Base-by-base conservation (phyloP, 345 rosid genomes). In the Eucalyptus victrix region DNA sequence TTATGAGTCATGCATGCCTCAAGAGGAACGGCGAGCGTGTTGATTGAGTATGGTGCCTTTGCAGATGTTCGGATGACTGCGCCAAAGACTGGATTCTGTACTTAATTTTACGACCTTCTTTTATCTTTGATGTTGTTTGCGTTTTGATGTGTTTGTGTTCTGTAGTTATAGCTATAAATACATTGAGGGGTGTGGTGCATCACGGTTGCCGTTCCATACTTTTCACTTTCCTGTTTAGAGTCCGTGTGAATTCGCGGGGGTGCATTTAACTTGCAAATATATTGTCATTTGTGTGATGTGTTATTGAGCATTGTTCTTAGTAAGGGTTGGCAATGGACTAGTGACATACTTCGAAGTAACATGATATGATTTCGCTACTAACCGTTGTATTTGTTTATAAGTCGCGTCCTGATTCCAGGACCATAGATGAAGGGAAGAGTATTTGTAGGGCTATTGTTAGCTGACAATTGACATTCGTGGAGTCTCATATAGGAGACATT, bases 241-340 rank as follows among this genome's bases (percentile, higher is more conserved):
- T 76, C 42, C 42, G 15, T 19, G 28, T 21, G 83, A 76, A 10
- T 37, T 76, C 28, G 8, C 12, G 45, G 0, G 47, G 83, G 15
- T 44, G 13, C 47, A 40, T 6, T 72, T 34, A n/a, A n/a, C 19
- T 65, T 65, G 40, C 37, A n/a, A 21, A 17, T 69, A 34, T 34
- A 13, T 13, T 0, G 42, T 32, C 72, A 0, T 62, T 30, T 62
- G 9, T 14, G 72, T 62, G 72, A 0, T 30, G 34, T 30, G 4
- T 26, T 62, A 62, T 30, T 14, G 34, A 1, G 72, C 34, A 30
- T 62, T 53, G 72, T 7, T 14, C 80, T 18, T 34, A 34, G 44
- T 69, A 69, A 34, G 80, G 80, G 44, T 69, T 32, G 37, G 44
- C 44, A 69, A 0, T 34, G 80, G 80, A 69, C 13, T 34, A 34